phyloP scores from a whole-genome alignment of 192 early-diverging fungal species.

The Backusella morwellensis region DNA sequence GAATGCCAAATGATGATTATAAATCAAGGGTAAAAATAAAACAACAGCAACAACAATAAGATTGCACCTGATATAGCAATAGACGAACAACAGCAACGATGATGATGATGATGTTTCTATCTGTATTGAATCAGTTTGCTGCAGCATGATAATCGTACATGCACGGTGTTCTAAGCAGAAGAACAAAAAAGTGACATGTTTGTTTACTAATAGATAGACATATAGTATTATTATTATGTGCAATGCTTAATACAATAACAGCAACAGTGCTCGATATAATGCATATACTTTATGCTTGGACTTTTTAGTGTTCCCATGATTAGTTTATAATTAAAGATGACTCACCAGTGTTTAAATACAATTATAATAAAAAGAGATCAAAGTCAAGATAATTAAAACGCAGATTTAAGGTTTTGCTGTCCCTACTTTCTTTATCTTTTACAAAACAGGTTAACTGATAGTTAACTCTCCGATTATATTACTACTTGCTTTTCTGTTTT shows the following conservation, averaged over 20 bases:
- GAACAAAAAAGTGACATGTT: neutral
- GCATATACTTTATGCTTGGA: neutral
- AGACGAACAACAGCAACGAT: neutral
- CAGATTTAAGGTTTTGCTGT: neutral
- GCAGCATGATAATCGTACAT: neutral
- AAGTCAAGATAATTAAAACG: neutral
- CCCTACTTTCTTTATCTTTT: neutral
- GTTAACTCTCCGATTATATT: neutral
- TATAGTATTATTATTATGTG: no score
- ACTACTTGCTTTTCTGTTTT: neutral
- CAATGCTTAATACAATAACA: no score
- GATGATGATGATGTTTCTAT: no score
- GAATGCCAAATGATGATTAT: neutral
- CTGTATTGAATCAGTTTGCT: neutral
- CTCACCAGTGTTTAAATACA: neutral
- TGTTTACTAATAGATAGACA: no score
- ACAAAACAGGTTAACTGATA: neutral
- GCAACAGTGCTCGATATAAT: no score
- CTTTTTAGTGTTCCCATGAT: neutral
- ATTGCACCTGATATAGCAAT: neutral
- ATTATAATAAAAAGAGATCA: neutral
- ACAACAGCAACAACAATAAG: neutral
- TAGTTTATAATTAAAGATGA: neutral
- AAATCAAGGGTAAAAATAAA: neutral
- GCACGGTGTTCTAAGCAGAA: constrained; percentile 1